A percentile compares a stretch with the other conserved stretches of the same genome.
Conservation (phyloP, 2,329 filamentous ascomycete species). For the Hypoxylon sp. region DNA sequence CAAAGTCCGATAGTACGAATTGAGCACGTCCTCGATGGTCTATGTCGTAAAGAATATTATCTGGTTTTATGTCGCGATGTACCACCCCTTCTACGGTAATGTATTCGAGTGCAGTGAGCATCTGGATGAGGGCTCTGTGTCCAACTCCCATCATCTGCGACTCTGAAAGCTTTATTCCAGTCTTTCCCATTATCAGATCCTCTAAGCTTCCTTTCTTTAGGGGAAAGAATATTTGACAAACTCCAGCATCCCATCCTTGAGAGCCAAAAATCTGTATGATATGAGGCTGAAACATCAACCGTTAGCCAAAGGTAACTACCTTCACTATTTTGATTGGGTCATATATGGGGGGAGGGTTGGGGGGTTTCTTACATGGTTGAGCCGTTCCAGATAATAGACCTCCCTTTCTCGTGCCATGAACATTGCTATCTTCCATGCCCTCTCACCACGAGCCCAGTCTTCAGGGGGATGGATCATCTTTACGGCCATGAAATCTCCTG, state of each 20-base stretch:
- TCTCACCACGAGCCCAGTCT: too few relatives aligned
- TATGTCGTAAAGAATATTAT: slow-evolving; percentile 37
- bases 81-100: slow-evolving; percentile 14
- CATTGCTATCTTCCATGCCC: not conserved
- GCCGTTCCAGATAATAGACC: not conserved
- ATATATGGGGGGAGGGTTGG: not conserved
- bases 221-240: slow-evolving; percentile 27
- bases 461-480: slow-evolving; percentile 6
- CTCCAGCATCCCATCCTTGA: slow-evolving; percentile 5
- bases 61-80: slow-evolving; percentile 43
- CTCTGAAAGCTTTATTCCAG: not conserved
- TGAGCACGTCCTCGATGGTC: not conserved
- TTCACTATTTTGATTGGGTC: not conserved
- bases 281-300: slow-evolving; percentile 8
- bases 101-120: slow-evolving; percentile 36
- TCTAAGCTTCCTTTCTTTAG: slow-evolving; percentile 13
- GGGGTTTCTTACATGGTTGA: slow-evolving; percentile 16
- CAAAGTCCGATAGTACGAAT: slow-evolving; percentile 33
- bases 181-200: not conserved
- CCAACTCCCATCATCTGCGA: not conserved
- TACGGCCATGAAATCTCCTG: slow-evolving; percentile 28
- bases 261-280: slow-evolving; percentile 22
- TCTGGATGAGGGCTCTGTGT: slow-evolving; percentile 14
- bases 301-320: slow-evolving; percentile 1
- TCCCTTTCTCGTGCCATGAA: not conserved